Base-by-base conservation (phyloP, 1,284 basidiomycete species). In the Vanrija pseudolonga region DNA sequence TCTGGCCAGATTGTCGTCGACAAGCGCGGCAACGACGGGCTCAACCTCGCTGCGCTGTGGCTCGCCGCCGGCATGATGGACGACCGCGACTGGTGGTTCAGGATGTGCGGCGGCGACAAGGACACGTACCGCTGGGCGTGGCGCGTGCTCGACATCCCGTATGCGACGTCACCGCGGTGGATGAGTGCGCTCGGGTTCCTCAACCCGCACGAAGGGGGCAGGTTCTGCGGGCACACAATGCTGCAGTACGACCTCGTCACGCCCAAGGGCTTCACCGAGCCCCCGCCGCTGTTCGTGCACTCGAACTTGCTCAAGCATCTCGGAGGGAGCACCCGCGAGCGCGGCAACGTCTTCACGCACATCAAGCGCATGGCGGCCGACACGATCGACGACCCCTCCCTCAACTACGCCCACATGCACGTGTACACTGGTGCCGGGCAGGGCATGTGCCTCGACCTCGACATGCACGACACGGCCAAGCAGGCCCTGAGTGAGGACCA, bases 241-340 rank as follows among this genome's bases (percentile, higher is more conserved):
- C 51, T 73, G 24, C 71, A 73, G 48, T 69, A 72, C 50, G 71
- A 72, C 52, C 55, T 73, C 9, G 65, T 64, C 42, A 62, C 61
- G 7, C 61, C 61, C 5, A 15, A 19, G 12, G 59, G 52, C 18
- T 52, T 56, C 22, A 53, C 50, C 4, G 36, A 55, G 20, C 63
- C 65, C n/a, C 63, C 60, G 9, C 68, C 73, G 7, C 57, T 73
- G 3, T 73, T 74, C 50, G 69, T 70, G 8, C 73, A 73, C 52
- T 68, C 66, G 3, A 80, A 80, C 60, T 67, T 80, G 26, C 69
- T 80, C 41, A 80, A 80, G 60, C 78, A 79, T 57, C 63, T 75
- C 20, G 20, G 47, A 23, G 60, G 65, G 40, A 44, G 64, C 17
- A n/a, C n/a, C n/a, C 24, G 61, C 36, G 45, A 55, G 28, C 57